Evolutionary conservation across 768 basidiomycete species (phyloP).

Genomic region (Mycena floridula): DNA sequence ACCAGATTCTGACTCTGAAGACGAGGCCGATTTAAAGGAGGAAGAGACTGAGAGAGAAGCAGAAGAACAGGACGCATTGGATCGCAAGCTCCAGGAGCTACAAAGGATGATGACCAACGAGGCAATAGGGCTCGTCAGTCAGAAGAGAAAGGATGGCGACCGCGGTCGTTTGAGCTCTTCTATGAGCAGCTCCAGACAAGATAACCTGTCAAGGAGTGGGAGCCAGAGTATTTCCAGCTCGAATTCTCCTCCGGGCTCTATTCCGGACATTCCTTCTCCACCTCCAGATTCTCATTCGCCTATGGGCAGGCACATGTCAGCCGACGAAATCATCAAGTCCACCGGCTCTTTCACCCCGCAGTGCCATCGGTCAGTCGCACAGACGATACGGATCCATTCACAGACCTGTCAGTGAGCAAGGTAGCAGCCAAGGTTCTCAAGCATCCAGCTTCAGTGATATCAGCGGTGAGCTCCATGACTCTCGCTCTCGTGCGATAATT

Average conservation of each 20-base stretch:
- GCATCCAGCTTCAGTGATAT: constrained; percentile 83
- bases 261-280: constrained; percentile 77
- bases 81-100: constrained; percentile 62
- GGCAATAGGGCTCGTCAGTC: constrained; percentile 59
- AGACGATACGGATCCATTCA: constrained; percentile 38
- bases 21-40: constrained; percentile 56
- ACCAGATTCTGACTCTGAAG: constrained; percentile 47
- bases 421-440: constrained; percentile 63
- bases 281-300: constrained; percentile 52
- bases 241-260: constrained; percentile 71
- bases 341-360: constrained; percentile 50
- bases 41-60: constrained; percentile 64
- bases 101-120: constrained; percentile 73
- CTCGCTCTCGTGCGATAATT: neutral
- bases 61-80: constrained; percentile 64
- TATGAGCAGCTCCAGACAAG: constrained; percentile 28
- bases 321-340: constrained; percentile 57
- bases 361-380: constrained; percentile 44
- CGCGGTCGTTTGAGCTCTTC: constrained; percentile 42
- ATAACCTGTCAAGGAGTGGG: constrained; percentile 43
- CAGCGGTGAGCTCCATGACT: constrained; percentile 49
- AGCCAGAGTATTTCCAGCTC: constrained; percentile 73
- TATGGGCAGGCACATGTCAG: constrained; percentile 41
- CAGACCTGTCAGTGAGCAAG: constrained; percentile 43
- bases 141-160: constrained; percentile 29